These are phyloP conservation scores for Amanita muscaria DNA, from an alignment of 768 basidiomycete species.

Conservation along the genomic window DNA sequence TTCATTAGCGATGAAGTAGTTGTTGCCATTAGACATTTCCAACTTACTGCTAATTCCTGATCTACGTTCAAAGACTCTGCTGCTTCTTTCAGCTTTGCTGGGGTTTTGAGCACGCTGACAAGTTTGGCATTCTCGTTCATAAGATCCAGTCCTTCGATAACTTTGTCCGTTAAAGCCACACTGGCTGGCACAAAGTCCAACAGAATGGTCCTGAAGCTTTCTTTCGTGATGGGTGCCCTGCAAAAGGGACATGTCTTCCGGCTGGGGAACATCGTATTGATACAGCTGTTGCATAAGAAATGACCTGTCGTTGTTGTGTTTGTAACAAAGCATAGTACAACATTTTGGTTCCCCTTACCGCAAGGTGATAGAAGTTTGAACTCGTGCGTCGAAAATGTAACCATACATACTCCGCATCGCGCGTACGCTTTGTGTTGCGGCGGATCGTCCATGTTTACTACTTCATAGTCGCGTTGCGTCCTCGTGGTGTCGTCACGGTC, in stretches of 20 bases:
- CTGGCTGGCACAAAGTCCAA: conserved; percentile 3
- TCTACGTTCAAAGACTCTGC: conserved; percentile 17
- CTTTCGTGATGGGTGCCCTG: not conserved
- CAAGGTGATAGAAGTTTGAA: not conserved
- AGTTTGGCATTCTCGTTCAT: conserved; percentile 27
- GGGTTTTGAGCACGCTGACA: conserved; percentile 28
- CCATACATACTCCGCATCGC: no score
- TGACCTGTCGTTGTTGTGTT: not conserved
- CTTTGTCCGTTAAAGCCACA: not conserved
- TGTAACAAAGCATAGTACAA: not conserved
- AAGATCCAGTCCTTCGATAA: conserved; percentile 10
- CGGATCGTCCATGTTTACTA: no score
- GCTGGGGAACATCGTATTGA: not conserved
- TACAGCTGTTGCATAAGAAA: not conserved
- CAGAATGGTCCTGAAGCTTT: not conserved
- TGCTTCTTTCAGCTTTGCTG: conserved; percentile 24
- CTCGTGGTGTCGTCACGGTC: no score
- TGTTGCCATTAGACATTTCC: not conserved
- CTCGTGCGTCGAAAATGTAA: not conserved
- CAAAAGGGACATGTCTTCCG: not conserved
- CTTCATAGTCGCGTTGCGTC: no score
- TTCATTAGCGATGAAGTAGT: not conserved
- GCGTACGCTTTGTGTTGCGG: no score
- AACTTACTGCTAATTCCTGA: conserved; percentile 21
- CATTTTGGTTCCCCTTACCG: not conserved